Base-by-base conservation (phyloP, 495 filamentous ascomycete genomes). In the Hypoxylon crocopeplum region DNA sequence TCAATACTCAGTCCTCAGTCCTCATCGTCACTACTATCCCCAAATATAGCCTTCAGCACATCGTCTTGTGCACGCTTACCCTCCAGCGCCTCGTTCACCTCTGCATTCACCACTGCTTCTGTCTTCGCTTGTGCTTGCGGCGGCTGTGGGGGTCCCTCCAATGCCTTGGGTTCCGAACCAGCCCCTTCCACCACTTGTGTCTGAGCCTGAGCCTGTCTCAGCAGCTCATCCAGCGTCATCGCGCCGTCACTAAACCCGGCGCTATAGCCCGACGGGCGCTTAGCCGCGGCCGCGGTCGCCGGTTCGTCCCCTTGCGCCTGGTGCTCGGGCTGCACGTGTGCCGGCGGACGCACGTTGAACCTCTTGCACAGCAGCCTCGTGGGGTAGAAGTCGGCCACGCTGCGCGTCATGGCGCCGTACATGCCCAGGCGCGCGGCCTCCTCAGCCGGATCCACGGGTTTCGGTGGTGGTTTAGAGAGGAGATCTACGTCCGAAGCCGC, bases 1-100 rank as follows among this genome's bases (percentile, higher is more conserved):
- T n/a, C n/a, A n/a, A n/a, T n/a, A n/a, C n/a, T n/a, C n/a, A n/a
- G n/a, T 24, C 12, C 15, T 4, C 13, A 8, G 12, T 48, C 30
- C 37, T 83, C 79, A 11, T 91, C 88, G 57, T 93, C 88, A 64
- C 90, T 88, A 49, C 88, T 89, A 69, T 89, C 91, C 7, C 93
- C 94, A 79, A 98, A 98, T 12, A 98, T 92, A 16, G 91, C 91
- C 69, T 86, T 90, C 67, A 98, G 95, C 2, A 97, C 87, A n/a
- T 88, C 91, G 39, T 97, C 93, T 1, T 87, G 88, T 3, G 93
- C 90, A 50, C 86, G 86, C 61, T 88, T 81, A 0, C 82, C 89
- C 62, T 96, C 93, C 22, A 98, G 66, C 11, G 94, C 93, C 54
- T 94, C 90, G 68, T 97, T 98, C 48, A 78, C 82, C 52, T 91